Evolutionary conservation across 1,284 basidiomycete species (phyloP).

Genomic region (Entoloma clypeatum): DNA sequence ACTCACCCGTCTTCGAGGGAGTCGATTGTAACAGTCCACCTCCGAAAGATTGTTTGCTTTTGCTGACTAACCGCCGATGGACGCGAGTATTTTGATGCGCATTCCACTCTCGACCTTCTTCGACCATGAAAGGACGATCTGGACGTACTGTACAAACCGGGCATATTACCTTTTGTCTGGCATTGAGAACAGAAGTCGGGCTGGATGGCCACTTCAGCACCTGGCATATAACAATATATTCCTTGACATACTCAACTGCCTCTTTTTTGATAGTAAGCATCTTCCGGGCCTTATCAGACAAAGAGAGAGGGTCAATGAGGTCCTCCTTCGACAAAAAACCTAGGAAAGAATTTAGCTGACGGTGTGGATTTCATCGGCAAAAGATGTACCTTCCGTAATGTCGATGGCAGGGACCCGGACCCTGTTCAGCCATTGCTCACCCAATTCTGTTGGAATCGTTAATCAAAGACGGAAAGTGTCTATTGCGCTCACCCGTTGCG

Average conservation of each 20-base stretch:
- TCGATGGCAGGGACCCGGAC: constrained; percentile 49
- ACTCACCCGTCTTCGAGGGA: too few species aligned
- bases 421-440: constrained; percentile 53
- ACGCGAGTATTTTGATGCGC: constrained; percentile 56
- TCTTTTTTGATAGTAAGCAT: constrained; percentile 49
- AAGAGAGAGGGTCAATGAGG: constrained; percentile 55
- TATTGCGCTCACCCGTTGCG: constrained; percentile 57
- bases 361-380: neutral
- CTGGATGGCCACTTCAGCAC: constrained; percentile 35
- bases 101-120: constrained; percentile 64
- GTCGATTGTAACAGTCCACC: too few species aligned
- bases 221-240: constrained; percentile 6
- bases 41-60: too few species aligned
- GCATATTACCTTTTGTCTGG: constrained; percentile 63
- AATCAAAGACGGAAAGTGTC: too few species aligned
- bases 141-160: constrained; percentile 64
- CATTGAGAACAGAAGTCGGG: constrained; percentile 53
- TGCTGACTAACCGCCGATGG: constrained; percentile 45
- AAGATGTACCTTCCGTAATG: constrained; percentile 46
- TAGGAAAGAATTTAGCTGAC: constrained; percentile 25
- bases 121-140: constrained; percentile 70
- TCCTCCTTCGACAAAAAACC: constrained; percentile 54
- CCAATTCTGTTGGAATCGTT: constrained; percentile 40
- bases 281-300: constrained; percentile 53
- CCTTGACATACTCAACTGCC: constrained; percentile 42